Base-by-base conservation (phyloP, 495 filamentous ascomycete genomes). In the Aspergillus taichungensis region DNA sequence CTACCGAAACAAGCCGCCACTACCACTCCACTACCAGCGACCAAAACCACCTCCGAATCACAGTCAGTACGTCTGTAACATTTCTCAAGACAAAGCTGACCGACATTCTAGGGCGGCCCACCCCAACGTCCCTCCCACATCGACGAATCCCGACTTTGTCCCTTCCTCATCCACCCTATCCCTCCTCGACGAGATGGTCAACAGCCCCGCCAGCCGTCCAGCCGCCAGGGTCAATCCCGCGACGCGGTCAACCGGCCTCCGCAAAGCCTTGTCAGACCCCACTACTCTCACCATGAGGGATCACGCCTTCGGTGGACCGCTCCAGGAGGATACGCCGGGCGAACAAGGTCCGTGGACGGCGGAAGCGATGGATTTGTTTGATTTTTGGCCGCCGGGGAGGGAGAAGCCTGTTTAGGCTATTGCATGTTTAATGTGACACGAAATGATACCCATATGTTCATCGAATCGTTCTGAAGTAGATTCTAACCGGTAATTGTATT, bases 311-410 rank as follows among this genome's bases (percentile, higher is more conserved):
- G 47, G 53, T n/a, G 58, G 46, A 30, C 52, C 56, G 9, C 45
- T 57, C 6, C 56, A 58, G 8, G 47, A 51, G n/a, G 34, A 37
- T 9, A 43, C 50, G 24, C 41, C 38, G 3, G 30, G 27, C 12
- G 62, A 62, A 35, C 54, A 61, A 45, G 66, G 74, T 0, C 71
- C 75, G 6, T 83, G 79, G 79, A 78, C 77, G 12, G 59, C 64
- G 0, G 79, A 83, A 53, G 78, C 77, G 6, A 66, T 71, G 41
- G 75, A 83, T 53, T 54, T 83, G 13, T 80, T 82, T 52, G 76
- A 74, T 14, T 82, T 76, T 38, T 73, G 69, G 69, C 69, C 67
- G 8, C 60, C 57, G 5, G 67, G 64, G 8, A 56, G 62, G 30
- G 56, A 55, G n/a, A 72, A 64, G 33, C 63, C 65, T 14, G 29